These are phyloP conservation scores for Globisporangium acanthophoron DNA, from an alignment of 352 stramenopile genomes.

Conservation along the genomic window DNA sequence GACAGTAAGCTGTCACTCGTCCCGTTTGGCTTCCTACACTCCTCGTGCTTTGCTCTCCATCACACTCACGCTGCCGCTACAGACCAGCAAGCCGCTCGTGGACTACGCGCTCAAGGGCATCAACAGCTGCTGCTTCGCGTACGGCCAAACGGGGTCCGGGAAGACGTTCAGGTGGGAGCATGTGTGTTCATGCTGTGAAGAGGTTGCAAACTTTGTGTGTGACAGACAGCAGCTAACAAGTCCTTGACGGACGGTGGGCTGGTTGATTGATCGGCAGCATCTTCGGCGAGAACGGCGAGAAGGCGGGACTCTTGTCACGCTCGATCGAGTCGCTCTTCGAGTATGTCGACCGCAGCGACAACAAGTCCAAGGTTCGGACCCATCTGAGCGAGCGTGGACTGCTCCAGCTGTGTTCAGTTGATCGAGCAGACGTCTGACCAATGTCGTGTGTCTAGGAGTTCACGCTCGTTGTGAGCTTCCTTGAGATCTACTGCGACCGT, in stretches of 20 bases:
- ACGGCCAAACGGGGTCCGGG: conserved; percentile 83
- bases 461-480: conserved; percentile 85
- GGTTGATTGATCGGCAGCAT: conserved; percentile 38
- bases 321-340: conserved; percentile 90
- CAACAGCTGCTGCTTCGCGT: conserved; percentile 93
- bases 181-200: conserved; percentile 4
- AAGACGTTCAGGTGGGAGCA: conserved; percentile 76
- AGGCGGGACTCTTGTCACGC: conserved; percentile 81
- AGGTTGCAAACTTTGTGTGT: not conserved
- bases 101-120: conserved; percentile 90
- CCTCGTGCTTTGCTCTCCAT: not conserved
- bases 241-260: not conserved
- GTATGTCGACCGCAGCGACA: conserved; percentile 60
- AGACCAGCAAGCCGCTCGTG: conserved; percentile 84
- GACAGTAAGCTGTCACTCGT: conserved; percentile 22
- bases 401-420: not conserved
- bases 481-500: conserved; percentile 94
- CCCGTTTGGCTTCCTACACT: not conserved
- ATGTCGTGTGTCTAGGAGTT: conserved; percentile 38
- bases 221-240: not conserved
- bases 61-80: not conserved
- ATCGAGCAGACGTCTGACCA: not conserved
- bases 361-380: conserved; percentile 40
- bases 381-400: not conserved
- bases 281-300: conserved; percentile 85